Evolutionary conservation across 345 rosid genomes (phyloP), one percentile per base, ranked within the genome.

Genomic region (Viola odorata): DNA sequence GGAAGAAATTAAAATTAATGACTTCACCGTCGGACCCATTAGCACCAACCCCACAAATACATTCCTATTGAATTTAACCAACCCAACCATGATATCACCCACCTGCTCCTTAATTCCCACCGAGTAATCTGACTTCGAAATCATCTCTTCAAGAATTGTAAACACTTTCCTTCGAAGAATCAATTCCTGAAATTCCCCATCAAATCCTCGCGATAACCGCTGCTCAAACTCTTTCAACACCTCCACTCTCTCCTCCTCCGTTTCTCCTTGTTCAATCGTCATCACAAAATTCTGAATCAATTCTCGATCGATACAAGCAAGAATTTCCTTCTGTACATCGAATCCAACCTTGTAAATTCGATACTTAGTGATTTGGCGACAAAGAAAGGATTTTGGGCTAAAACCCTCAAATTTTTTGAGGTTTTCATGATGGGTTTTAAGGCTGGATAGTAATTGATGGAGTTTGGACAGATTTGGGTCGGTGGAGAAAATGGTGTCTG

Each of bases 1-100:
- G 9, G 84, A 72, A 16, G 74, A 70, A 65, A 77, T 73, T 6
- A 85, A 73, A 36, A 81, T 66, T 41, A 82, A 52, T 8, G 82
- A 77, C 7, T 69, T 66, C 47, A 78, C 53, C 1, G 70, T 77
- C 37, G 71, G 69, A 38, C 87, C 85, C 91, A 82, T 82, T 37
- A 85, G 55, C 64, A 85, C 84, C 59, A 85, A 42, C 11, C 87
- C 85, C 23, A 82, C 87, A 50, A 80, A 85, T 44, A 85, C 85
- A 52, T 85, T 75, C 52, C 76, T 71, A 41, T 85, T 85, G 67
- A 85, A 85, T 49, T 60, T 49, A 39, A 81, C 81, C 42, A 85
- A 66, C 36, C 70, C 73, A 23, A 72, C 77, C 7, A 85, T 55
- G 6, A 69, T 77, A 8, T 54, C 45, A 3, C 75, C 79, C 8